Evolutionary conservation across 1,139 yeast species (phyloP), one percentile per base, ranked within the genome.

Genomic region (Pneumocystis carinii): DNA sequence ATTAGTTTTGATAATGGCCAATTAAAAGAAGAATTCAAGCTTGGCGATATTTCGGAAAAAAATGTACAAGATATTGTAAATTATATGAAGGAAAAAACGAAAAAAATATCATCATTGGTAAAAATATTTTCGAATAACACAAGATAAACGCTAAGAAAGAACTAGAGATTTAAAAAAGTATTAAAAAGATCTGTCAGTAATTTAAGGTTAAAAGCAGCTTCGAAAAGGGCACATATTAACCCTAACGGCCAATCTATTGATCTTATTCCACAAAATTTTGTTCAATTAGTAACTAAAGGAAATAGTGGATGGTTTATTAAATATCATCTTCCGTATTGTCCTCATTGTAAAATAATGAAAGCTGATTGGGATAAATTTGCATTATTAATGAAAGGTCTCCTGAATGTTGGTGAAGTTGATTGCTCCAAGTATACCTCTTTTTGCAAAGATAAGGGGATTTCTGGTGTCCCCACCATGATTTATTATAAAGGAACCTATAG

Each of bases 341-440:
- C 75, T 14, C 75, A 75, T 67, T 76, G 79, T 67, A 67, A 64
- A 27, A 69, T 69, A n/a, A 69, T 75, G 71, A 72, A 69, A 12
- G 73, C 75, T 5, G 74, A 73, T 17, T 77, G 78, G 78, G 67
- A 66, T 15, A 71, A 73, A 62, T 66, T 75, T 63, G 77, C 79
- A 5, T 15, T 62, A 67, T 60, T n/a, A n/a, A 68, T 72, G 64
- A 67, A 70, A 62, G 74, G 74, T 32, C 63, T 65, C 62, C 67
- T 77, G 61, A 75, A 76, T 62, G 71, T 77, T 24, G 80, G 77
- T 6, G 76, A 75, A 41, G 74, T 77, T 59, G 74, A 77, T 68
- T 77, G 80, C 63, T 76, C 75, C 59, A 69, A 65, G 32, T 69
- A 74, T 59, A 62, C 66, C 17, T 66, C 69, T 41, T 66, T 75